Percentiles rank a stretch among this genome's conserved stretches.
These are phyloP conservation scores for Wickerhamomyces bovis DNA, from an alignment of 805 yeast species.

Conservation along the genomic window DNA sequence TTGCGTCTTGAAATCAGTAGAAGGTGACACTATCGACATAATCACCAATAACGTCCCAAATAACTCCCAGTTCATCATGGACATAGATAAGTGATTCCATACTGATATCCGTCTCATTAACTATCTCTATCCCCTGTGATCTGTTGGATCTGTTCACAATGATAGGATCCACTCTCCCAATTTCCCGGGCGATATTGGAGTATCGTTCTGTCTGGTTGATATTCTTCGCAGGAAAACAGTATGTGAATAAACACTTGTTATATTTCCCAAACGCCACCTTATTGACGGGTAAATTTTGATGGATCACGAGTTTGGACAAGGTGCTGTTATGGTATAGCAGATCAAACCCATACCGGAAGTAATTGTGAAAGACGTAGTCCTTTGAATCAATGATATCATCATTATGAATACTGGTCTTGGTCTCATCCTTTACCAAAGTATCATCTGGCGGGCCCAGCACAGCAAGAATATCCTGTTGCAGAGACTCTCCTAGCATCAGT, in stretches of 20 bases:
- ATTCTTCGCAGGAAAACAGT: no score
- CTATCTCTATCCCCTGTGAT: slow-evolving; percentile 23
- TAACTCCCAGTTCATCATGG: slow-evolving; percentile 4
- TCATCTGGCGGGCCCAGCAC: slow-evolving; percentile 55
- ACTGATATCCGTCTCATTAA: slow-evolving; percentile 22
- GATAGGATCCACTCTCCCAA: slow-evolving; percentile 5
- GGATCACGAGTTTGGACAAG: slow-evolving; percentile 42
- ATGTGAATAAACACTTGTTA: slow-evolving; percentile 42
- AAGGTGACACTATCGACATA: slow-evolving; percentile 5
- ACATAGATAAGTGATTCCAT: slow-evolving; percentile 4
- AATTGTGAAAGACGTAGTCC: slow-evolving; percentile 44
- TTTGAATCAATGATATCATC: not conserved
- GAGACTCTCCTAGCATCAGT: slow-evolving; percentile 35
- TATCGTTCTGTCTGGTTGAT: no score
- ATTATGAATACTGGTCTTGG: slow-evolving; percentile 35
- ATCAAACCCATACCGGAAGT: slow-evolving; percentile 50
- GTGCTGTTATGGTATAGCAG: slow-evolving; percentile 39
- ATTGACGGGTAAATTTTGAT: slow-evolving; percentile 42
- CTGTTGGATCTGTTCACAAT: slow-evolving; percentile 15
- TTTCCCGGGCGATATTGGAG: not conserved
- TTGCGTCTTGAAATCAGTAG: not conserved
- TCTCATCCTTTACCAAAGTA: slow-evolving; percentile 38
- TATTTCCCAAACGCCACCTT: slow-evolving; percentile 49
- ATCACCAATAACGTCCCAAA: slow-evolving; percentile 7
- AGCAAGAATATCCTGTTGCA: slow-evolving; percentile 43